A percentile compares a stretch with the other conserved stretches of the same genome.
Conservation (phyloP, 805 yeast species). For the Yamadazyma sp. region DNA sequence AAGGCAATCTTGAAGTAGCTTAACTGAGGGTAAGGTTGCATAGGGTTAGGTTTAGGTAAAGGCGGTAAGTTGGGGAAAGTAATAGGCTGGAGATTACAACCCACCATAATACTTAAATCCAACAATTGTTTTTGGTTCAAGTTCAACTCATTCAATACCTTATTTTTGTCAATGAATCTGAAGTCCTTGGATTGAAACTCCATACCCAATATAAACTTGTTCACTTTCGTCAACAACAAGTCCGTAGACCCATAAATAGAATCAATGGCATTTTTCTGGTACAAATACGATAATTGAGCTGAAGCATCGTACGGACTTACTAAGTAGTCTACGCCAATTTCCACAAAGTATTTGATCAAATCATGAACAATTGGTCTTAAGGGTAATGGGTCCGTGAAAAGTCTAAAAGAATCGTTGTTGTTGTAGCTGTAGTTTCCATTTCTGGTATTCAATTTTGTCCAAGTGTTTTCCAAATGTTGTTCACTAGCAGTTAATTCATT, state of each 20-base stretch:
- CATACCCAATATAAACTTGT: conserved; percentile 70
- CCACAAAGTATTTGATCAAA: conserved; percentile 56
- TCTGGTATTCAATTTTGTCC: conserved; percentile 36
- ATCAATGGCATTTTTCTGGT: conserved; percentile 57
- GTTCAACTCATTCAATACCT: conserved; percentile 59
- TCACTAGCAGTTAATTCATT: conserved; percentile 39
- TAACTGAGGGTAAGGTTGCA: conserved; percentile 40
- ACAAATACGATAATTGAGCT: conserved; percentile 74
- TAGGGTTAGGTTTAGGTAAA: conserved; percentile 39
- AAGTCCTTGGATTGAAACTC: conserved; percentile 67
- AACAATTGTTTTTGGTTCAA: conserved; percentile 65
- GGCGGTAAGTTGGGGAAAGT: conserved; percentile 57
- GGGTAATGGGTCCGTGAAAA: conserved; percentile 49
- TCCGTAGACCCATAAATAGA: conserved; percentile 86
- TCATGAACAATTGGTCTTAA: conserved; percentile 52
- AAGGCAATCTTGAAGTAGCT: conserved; percentile 41
- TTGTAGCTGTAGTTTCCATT: conserved; percentile 14
- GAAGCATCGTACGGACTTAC: conserved; percentile 83
- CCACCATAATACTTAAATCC: conserved; percentile 76
- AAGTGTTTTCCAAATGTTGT: conserved; percentile 40
- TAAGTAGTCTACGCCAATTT: conserved; percentile 58
- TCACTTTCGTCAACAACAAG: conserved; percentile 60
- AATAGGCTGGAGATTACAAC: conserved; percentile 70
- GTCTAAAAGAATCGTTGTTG: conserved; percentile 50
- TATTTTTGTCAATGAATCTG: conserved; percentile 58